Base-by-base conservation (phyloP, 495 filamentous ascomycete species). In the Aspergillus conjunctus region DNA sequence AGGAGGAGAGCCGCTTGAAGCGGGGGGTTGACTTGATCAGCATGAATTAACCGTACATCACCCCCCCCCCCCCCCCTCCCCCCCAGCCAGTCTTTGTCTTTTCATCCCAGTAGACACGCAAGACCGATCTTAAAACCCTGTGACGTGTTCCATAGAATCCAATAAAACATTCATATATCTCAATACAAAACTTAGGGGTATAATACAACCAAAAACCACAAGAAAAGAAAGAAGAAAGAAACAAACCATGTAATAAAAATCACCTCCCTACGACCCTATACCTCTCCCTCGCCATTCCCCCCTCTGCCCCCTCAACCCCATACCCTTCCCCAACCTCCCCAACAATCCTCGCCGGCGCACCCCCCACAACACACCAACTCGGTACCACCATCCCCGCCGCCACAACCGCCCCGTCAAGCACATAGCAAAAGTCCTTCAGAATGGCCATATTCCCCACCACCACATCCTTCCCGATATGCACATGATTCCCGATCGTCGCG, bases 351-450 rank as follows among this genome's bases (percentile, higher is more conserved):
- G 87, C 93, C 4, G 92, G 92, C 66, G 85, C 79, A 0, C 93
- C 92, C 0, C 86, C 91, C 17, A 98, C 92, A 45, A 97, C 83
- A 66, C 83, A 88, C 74, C 91, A 93, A 68, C 89, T 90, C 32
- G 92, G 91, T 61, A 98, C 90, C 12, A 97, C 91, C 87, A 95
- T 97, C 56, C 90, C 88, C 15, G 86, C 79, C 8, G 94, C 89
- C 17, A 98, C 82, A 46, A 96, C 87, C 6, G 87, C 85, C 11
- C 88, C 89, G 62, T 95, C 90, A 58, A 97, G 77, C 53, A 98
- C 87, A 61, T 85, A 85, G 34, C 91, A 89, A 71, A 88, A 91
- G 69, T 97, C 93, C 73, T 96, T 96, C 64, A 98, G 83, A 41
- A 97, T 93, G 39, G 86, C 86, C 71, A 96, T 91, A 67, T 90